phyloP scores from a whole-genome alignment of 2,329 filamentous ascomycete species.

The Aspergillus aculeatus region DNA sequence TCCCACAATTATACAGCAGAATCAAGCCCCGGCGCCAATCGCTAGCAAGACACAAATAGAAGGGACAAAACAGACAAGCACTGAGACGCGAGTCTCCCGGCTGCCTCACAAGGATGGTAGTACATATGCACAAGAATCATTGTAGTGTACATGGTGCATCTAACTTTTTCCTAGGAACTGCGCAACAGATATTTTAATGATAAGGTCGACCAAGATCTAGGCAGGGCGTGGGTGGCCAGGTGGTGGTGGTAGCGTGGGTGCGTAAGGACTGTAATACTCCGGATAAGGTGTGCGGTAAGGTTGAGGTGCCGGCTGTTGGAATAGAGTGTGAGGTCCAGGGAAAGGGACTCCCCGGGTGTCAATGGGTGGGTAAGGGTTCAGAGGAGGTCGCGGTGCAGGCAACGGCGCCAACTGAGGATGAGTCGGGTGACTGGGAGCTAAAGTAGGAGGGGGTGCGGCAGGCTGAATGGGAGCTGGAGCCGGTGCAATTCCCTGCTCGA shows the following conservation, averaged over 20 bases:
- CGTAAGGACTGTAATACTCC: conserved; percentile 24
- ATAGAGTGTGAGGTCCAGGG: conserved; percentile 16
- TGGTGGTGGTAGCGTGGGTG: conserved; percentile 14
- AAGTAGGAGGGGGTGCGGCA: conserved; percentile 13
- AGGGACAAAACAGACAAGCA: conserved; percentile 1
- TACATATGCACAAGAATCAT: conserved; percentile 13
- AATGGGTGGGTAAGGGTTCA: conserved; percentile 32
- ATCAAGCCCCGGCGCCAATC: conserved; percentile 14
- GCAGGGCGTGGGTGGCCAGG: conserved; percentile 22
- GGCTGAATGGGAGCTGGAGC: conserved; percentile 11
- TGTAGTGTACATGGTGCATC: background rate
- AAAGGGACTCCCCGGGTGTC: conserved; percentile 24
- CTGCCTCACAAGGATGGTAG: background rate
- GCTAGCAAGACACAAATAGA: conserved; percentile 14
- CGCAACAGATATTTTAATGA: background rate
- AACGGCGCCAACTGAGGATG: conserved; percentile 21
- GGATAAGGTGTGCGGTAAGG: conserved; percentile 27
- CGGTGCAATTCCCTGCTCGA: conserved; percentile 21
- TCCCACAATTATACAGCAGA: conserved; percentile 1
- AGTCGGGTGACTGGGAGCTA: conserved; percentile 18
- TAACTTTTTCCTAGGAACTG: background rate
- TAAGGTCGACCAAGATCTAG: conserved; percentile 3
- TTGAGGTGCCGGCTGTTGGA: conserved; percentile 22
- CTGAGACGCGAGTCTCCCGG: background rate
- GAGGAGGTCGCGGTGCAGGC: conserved; percentile 18